Base-by-base conservation (phyloP, 23 red algal genomes). In the Pyropia haitanensis region DNA sequence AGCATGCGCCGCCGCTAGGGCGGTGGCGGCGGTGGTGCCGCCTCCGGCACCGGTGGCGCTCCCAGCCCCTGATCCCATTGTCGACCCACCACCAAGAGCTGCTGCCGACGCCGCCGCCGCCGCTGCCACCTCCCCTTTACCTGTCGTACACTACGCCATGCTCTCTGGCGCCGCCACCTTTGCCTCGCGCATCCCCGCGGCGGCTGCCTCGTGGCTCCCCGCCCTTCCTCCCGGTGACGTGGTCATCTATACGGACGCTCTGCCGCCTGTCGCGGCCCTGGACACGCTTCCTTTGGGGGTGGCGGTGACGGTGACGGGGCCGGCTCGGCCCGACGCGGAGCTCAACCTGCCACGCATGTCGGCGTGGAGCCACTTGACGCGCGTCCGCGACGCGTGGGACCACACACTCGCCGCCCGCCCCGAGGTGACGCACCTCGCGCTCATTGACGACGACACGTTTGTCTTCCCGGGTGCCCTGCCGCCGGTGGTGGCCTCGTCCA, bases 361-460 rank as follows among this genome's bases (percentile, higher is more conserved):
- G 24, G 79, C 86, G 25, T 90, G 86, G 86, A 81, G 75, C 61
- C 86, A 90, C 46, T 55, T 90, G 6, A 68, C 80, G 26, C 61
- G 86, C 39, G 77, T 82, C 15, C 76, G 86, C 10, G 78, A 82
- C 55, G 64, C 67, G 24, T 90, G 86, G 86, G 86, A 90, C 57
- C 68, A 68, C 5, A 58, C 62, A 1, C 62, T 90, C 16, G 64
- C 54, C 16, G 26, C 74, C 61, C 34, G 80, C 19, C 63, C 64
- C 14, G 64, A 61, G 1, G 63, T 83, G 21, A 90, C 86, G 60
- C 86, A 76, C 74, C 73, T 95, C 24, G 82, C 75, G 20, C 81
- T 95, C 59, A 73, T 95, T 56, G 90, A 95, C 31, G 90, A 95
- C 56, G 90, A 95, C 49, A 87, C 81, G 0, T 87, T 95, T 79